Base-by-base conservation (phyloP, 176 grass and related monocot genomes). In the Tuctoria greenei region DNA sequence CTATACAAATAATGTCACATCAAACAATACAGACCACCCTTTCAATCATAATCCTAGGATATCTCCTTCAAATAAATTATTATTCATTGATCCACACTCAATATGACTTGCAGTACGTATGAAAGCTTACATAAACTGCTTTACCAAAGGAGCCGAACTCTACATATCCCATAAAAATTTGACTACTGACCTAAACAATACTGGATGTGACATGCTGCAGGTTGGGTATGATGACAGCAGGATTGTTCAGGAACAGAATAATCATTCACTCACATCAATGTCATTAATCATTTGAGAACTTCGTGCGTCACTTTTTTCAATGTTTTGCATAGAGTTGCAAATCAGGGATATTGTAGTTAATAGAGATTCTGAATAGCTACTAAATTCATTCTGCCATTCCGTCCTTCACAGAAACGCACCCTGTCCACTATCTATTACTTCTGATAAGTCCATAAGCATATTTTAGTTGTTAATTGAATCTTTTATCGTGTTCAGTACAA, bases 61-160 rank as follows among this genome's bases (percentile, higher is more conserved):
- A 60, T 39, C n/a, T 34, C 60, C 50, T 82, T 71, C 67, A 87
- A 83, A 87, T 83, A 83, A 37, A 62, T 44, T 73, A 83, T 74
- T 25, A 61, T 74, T 68, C 18, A 28, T 87, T 83, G 67, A 78
- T 15, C 50, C 1, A 14, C 66, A n/a, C n/a, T n/a, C 68, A 79
- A 78, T 4, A 38, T 38, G 67, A 78, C 61, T 72, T 82, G 50
- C 57, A 77, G 66, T 72, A 78, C 78, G 37, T 72, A 60, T 51
- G 51, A 78, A 73, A 73, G 20, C 62, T 66, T 54, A 36, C 74
- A 60, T 69, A 55, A 70, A 43, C 25, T 64, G 24, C 55, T 79
- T 61, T 79, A 69, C 42, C 74, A 21, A 88, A 73, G 39, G 79
- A 83, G 78, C 60, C 13, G 75, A 62, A 55, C 31, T 42, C 34